These are phyloP conservation scores for Amylocystis lapponica DNA, from an alignment of 768 basidiomycete species.

Conservation along the genomic window DNA sequence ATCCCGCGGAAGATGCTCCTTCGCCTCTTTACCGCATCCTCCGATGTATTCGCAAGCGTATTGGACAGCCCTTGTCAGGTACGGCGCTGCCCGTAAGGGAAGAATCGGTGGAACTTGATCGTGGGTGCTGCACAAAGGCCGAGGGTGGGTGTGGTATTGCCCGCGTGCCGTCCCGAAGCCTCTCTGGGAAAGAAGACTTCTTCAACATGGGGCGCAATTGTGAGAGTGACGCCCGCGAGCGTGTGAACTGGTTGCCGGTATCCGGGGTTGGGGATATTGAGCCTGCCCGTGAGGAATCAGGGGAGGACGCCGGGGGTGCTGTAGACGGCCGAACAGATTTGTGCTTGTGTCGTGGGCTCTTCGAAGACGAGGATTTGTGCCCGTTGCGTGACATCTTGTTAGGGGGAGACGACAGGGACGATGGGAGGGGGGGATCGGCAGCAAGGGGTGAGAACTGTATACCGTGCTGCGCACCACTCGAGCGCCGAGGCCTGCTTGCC, in stretches of 20 bases:
- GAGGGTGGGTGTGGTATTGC: slow-evolving; percentile 7
- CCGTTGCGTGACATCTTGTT: slow-evolving; percentile 6
- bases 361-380: slow-evolving; percentile 11
- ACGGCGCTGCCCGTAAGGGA: slow-evolving; percentile 12
- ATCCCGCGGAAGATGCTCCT: slow-evolving; percentile 39
- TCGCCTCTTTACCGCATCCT: slow-evolving; percentile 20
- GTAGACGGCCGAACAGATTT: slow-evolving; percentile 29
- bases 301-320: too few species aligned
- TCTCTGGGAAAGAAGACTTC: too few species aligned
- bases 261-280: too few species aligned
- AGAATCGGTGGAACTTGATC: slow-evolving; percentile 24
- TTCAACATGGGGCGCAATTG: slow-evolving; percentile 1
- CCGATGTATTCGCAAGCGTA: slow-evolving; percentile 7
- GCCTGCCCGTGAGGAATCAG: too few species aligned
- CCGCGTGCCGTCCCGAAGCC: background rate
- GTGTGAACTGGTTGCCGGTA: too few species aligned
- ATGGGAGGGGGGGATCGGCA: slow-evolving; percentile 8
- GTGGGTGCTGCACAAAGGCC: slow-evolving; percentile 17
- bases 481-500: slow-evolving; percentile 24
- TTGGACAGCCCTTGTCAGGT: slow-evolving; percentile 3
- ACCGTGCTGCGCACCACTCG: slow-evolving; percentile 6
- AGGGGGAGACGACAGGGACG: slow-evolving; percentile 13
- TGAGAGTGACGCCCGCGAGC: too few species aligned
- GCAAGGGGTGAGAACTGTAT: slow-evolving; percentile 8
- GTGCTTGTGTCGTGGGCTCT: background rate